phyloP scores from a whole-genome alignment of 345 rosid species.

The Corchorus capsularis region DNA sequence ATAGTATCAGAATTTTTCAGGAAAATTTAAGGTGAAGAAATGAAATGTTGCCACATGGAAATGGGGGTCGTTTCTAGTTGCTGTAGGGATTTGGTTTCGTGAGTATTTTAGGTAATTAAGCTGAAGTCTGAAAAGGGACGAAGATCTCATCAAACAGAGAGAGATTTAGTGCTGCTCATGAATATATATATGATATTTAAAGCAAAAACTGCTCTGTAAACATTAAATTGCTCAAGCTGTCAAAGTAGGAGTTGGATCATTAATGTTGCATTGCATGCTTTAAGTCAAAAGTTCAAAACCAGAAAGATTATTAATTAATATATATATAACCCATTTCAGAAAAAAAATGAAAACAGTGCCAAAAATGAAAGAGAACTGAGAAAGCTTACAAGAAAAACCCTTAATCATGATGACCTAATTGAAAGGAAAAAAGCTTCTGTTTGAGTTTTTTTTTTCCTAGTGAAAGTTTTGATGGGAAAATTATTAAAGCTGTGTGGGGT shows the following conservation, averaged over 20 bases:
- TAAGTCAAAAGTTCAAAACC: neutral
- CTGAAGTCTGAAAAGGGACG: neutral
- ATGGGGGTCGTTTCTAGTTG: neutral
- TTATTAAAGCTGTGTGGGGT: neutral
- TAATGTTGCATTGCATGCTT: neutral
- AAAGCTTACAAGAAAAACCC: neutral
- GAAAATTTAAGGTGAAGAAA: neutral
- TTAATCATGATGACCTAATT: neutral
- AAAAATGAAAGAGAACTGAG: neutral
- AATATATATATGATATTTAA: neutral
- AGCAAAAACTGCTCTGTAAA: neutral
- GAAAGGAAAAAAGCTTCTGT: slow-evolving; percentile 5
- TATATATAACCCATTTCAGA: neutral
- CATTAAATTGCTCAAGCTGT: slow-evolving; percentile 6
- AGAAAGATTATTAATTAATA: neutral
- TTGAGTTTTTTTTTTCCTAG: neutral
- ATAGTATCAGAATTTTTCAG: no score
- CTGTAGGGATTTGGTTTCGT: neutral
- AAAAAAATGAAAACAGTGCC: neutral
- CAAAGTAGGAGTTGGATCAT: slow-evolving; percentile 17
- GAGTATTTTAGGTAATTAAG: slow-evolving; percentile 1
- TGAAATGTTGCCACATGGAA: slow-evolving; percentile 9
- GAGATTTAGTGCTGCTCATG: neutral
- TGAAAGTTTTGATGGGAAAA: neutral
- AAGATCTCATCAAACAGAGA: neutral